A percentile compares a stretch with the other conserved stretches of the same genome.
These are phyloP conservation scores for Aureobasidium sp. DNA, from an alignment of 2,329 filamentous ascomycete genomes.

Conservation along the genomic window DNA sequence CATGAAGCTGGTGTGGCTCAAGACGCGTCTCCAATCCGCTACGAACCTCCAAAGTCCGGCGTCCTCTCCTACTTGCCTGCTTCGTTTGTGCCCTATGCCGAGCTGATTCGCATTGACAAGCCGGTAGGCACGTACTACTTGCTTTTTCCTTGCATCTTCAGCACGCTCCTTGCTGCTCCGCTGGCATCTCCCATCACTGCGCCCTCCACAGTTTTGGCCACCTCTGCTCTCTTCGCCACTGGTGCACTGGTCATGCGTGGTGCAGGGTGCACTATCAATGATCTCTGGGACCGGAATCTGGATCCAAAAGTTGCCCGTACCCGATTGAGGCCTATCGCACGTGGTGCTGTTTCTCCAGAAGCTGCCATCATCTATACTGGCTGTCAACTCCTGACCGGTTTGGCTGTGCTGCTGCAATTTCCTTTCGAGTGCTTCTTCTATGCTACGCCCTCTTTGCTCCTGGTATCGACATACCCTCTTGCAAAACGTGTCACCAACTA, in stretches of 20 bases:
- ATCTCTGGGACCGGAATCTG: conserved; percentile 81
- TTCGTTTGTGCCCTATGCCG: conserved; percentile 69
- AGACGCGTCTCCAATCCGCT: conserved; percentile 26
- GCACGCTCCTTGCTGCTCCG: conserved; percentile 69
- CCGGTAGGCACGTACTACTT: conserved; percentile 77
- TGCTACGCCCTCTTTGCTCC: conserved; percentile 61
- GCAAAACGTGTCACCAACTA: conserved; percentile 84
- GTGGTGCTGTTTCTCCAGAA: conserved; percentile 64
- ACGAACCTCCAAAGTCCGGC: conserved; percentile 62
- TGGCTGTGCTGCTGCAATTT: conserved; percentile 68
- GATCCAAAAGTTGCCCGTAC: conserved; percentile 73
- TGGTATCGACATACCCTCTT: conserved; percentile 70
- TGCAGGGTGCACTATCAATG: conserved; percentile 81
- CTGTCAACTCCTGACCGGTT: conserved; percentile 61
- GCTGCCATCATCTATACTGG: conserved; percentile 68
- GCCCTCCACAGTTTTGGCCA: conserved; percentile 54
- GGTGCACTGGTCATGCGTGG: conserved; percentile 80
- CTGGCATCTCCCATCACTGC: conserved; percentile 53
- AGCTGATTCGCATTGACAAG: conserved; percentile 73
- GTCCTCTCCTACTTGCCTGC: conserved; percentile 60
- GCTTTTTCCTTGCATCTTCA: conserved; percentile 78
- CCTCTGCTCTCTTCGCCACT: conserved; percentile 58
- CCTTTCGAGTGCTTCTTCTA: conserved; percentile 66
- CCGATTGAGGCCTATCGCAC: conserved; percentile 68
- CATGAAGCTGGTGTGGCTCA: not conserved